phyloP scores from a whole-genome alignment of 441 rosid species.

The Codiaeum variegatum region DNA sequence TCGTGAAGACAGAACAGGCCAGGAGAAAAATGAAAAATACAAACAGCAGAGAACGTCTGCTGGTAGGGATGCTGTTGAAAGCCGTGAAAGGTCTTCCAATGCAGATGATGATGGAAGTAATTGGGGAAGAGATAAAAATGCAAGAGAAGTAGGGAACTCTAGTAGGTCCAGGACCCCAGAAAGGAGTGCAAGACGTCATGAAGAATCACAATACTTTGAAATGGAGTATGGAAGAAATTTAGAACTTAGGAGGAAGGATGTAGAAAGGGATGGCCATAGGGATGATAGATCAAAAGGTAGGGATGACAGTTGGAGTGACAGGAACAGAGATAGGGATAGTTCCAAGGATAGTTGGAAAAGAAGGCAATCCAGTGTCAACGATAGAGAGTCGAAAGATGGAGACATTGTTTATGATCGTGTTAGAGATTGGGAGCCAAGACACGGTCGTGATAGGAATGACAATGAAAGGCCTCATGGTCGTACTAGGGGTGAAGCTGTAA shows the following conservation, averaged over 20 bases:
- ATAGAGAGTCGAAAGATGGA: conserved; percentile 74
- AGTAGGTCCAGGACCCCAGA: conserved; percentile 83
- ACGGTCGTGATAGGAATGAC: conserved; percentile 87
- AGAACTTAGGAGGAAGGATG: conserved; percentile 45
- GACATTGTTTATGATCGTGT: conserved; percentile 60
- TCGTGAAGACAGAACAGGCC: conserved; percentile 46
- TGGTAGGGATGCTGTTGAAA: conserved; percentile 48
- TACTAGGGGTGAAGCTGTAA: conserved; percentile 88
- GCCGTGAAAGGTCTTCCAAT: conserved; percentile 47
- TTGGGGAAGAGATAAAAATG: conserved; percentile 46
- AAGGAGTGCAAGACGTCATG: conserved; percentile 55
- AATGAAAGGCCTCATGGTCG: conserved; percentile 90
- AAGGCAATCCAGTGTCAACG: conserved; percentile 46
- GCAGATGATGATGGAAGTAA: conserved; percentile 59
- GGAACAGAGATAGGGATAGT: conserved; percentile 67
- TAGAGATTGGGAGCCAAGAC: conserved; percentile 82
- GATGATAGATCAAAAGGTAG: conserved; percentile 68
- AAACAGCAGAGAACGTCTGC: conserved; percentile 51
- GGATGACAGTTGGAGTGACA: conserved; percentile 69
- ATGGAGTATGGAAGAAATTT: conserved; percentile 46
- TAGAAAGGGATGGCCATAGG: conserved; percentile 51
- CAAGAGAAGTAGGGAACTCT: conserved; percentile 45
- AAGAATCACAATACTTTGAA: conserved; percentile 60
- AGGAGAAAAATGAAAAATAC: conserved; percentile 55
- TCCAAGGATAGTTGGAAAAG: conserved; percentile 78